These are phyloP conservation scores for Ajuga chamaepitys DNA, from an alignment of 257 asterid genomes.

Conservation along the genomic window DNA sequence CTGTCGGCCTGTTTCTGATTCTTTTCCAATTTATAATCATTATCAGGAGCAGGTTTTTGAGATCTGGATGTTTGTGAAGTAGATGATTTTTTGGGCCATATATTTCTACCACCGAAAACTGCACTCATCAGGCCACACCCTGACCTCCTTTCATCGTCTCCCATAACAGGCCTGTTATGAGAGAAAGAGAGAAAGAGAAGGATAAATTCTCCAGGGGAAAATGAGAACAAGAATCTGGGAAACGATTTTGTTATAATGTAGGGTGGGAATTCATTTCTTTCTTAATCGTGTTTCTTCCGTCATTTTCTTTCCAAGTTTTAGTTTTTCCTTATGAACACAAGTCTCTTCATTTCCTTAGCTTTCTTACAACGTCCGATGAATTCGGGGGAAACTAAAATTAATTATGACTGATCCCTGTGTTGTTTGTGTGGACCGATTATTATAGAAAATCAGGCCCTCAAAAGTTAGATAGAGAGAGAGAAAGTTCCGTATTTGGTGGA, in stretches of 20 bases:
- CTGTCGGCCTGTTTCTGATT: conserved; percentile 30
- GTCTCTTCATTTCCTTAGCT: neutral
- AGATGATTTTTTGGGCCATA: conserved; percentile 43
- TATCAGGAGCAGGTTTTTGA: conserved; percentile 6
- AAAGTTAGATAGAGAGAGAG: conserved; percentile 17
- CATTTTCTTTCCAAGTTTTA: neutral
- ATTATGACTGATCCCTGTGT: neutral
- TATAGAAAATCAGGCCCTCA: conserved; percentile 43
- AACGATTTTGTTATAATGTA: conserved; percentile 1
- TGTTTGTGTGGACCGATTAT: conserved; percentile 39
- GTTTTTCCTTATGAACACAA: neutral
- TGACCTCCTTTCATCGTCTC: conserved; percentile 56
- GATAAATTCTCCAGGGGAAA: neutral
- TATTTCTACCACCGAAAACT: conserved; percentile 63
- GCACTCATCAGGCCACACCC: conserved; percentile 71
- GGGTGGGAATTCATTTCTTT: neutral
- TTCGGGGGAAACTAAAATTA: neutral
- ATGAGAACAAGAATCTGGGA: neutral
- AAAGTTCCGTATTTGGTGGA: neutral
- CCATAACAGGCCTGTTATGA: conserved; percentile 30
- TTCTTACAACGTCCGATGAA: conserved; percentile 9
- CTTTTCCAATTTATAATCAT: conserved; percentile 9
- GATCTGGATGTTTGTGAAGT: conserved; percentile 31
- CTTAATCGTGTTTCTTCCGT: neutral
- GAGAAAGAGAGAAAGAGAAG: conserved; percentile 2